These are phyloP conservation scores for Phaeodactylum tricornutum DNA, from an alignment of 108 stramenopile genomes.

Conservation along the genomic window DNA sequence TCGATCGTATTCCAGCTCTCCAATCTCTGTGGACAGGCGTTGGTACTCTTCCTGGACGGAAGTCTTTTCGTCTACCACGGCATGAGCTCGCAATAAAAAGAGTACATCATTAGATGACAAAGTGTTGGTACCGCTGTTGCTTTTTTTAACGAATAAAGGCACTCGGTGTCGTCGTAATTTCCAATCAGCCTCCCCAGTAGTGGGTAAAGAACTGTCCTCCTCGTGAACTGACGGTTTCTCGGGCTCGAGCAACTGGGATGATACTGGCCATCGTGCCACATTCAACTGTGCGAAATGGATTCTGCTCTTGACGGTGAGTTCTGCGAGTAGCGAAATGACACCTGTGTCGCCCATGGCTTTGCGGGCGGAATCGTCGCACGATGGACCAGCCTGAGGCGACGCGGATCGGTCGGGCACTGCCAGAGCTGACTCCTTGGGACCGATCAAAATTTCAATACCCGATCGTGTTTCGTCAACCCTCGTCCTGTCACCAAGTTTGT, in stretches of 20 bases:
- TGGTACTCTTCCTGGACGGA: constrained; percentile 30
- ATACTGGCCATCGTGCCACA: background rate
- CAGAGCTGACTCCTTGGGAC: too few relatives aligned
- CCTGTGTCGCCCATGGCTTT: too few relatives aligned
- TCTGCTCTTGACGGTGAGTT: too few relatives aligned
- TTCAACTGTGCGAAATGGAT: background rate
- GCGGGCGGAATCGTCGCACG: too few relatives aligned
- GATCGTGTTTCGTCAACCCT: too few relatives aligned
- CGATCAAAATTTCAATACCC: too few relatives aligned
- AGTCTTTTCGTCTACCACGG: constrained; percentile 18
- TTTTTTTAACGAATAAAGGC: background rate
- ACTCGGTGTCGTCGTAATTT: constrained; percentile 3
- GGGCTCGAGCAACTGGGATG: background rate
- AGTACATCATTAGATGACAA: constrained; percentile 1
- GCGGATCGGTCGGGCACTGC: too few relatives aligned
- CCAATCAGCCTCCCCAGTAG: background rate
- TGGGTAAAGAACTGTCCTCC: constrained; percentile 7
- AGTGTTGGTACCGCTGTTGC: background rate
- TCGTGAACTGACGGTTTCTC: background rate
- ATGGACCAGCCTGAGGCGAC: too few relatives aligned
- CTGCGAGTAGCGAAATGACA: too few relatives aligned
- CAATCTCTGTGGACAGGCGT: constrained; percentile 27
- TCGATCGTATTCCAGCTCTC: constrained; percentile 29
- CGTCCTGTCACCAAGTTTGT: too few relatives aligned
- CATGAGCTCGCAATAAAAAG: constrained; percentile 4